phyloP scores from a whole-genome alignment of 164 flowering plant genomes.

The Dillenia turbinata region DNA sequence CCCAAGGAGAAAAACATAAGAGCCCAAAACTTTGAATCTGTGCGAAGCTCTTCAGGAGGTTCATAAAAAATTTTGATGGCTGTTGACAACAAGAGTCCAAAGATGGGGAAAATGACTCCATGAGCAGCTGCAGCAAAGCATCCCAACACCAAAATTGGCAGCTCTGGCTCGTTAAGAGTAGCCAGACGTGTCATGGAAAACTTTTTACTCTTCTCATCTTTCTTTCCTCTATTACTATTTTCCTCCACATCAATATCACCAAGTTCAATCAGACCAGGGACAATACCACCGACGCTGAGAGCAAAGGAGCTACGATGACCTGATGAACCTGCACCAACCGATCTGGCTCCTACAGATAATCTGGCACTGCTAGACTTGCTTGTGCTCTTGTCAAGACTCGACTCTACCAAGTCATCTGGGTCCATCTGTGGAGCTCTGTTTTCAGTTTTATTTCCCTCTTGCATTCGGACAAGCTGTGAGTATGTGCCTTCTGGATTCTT shows the following conservation, averaged over 20 bases:
- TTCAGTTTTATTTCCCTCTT: constrained; percentile 32
- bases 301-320: constrained; percentile 5
- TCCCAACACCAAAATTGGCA: constrained; percentile 45
- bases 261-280: constrained; percentile 21
- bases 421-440: constrained; percentile 11
- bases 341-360: background rate
- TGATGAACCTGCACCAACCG: constrained; percentile 25
- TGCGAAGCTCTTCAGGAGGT: constrained; percentile 28
- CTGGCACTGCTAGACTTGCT: constrained; percentile 21
- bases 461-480: constrained; percentile 45
- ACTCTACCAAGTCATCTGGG: background rate
- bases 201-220: constrained; percentile 3
- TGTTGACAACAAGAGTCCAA: constrained; percentile 46
- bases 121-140: constrained; percentile 39
- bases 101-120: constrained; percentile 50
- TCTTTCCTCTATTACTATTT: constrained; percentile 2
- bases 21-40: constrained; percentile 53
- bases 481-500: constrained; percentile 55
- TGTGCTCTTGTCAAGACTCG: constrained; percentile 11
- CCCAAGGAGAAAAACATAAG: constrained; percentile 37
- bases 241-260: constrained; percentile 14
- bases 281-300: constrained; percentile 1
- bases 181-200: constrained; percentile 47
- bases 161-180: constrained; percentile 53
- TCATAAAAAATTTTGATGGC: constrained; percentile 50